phyloP scores from a whole-genome alignment of 257 asterid genomes.

The Ehretia macrophylla region DNA sequence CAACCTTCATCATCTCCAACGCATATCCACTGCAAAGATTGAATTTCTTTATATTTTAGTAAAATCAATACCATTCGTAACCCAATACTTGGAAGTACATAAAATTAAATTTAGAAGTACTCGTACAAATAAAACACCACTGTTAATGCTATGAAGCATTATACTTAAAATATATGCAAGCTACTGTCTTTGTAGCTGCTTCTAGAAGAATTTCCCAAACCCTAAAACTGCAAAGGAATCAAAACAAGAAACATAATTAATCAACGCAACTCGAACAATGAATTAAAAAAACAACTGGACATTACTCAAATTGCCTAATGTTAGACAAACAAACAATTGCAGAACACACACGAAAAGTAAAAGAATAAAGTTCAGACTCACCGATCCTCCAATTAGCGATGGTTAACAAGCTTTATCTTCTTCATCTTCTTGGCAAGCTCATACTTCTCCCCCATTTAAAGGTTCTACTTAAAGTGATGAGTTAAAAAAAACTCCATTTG shows the following conservation, averaged over 20 bases:
- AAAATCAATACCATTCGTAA: no score
- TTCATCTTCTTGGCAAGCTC: slow-evolving; percentile 73
- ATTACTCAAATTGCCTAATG: neutral
- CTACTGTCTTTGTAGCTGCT: slow-evolving; percentile 43
- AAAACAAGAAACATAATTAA: slow-evolving; percentile 4
- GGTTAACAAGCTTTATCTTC: slow-evolving; percentile 78
- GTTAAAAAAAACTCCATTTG: no score
- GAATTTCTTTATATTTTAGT: neutral
- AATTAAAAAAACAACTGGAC: neutral
- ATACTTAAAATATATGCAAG: neutral
- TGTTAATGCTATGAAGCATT: no score
- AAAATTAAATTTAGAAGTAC: no score
- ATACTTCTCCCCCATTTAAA: slow-evolving; percentile 66
- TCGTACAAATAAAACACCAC: no score
- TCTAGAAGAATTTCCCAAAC: slow-evolving; percentile 93
- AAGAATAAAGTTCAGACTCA: slow-evolving; percentile 26
- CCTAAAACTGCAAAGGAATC: slow-evolving; percentile 50
- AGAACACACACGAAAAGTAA: neutral
- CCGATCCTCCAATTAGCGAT: slow-evolving; percentile 93
- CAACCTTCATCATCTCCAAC: slow-evolving; percentile 65
- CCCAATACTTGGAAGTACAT: no score
- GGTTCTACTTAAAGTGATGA: neutral
- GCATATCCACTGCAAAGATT: slow-evolving; percentile 60
- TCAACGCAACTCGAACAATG: neutral
- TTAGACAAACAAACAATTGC: neutral